A percentile compares a stretch with the other conserved stretches of the same genome.
These are phyloP conservation scores for Ceratocystis albifundus DNA, from an alignment of 2,329 filamentous ascomycete genomes.

Conservation along the genomic window DNA sequence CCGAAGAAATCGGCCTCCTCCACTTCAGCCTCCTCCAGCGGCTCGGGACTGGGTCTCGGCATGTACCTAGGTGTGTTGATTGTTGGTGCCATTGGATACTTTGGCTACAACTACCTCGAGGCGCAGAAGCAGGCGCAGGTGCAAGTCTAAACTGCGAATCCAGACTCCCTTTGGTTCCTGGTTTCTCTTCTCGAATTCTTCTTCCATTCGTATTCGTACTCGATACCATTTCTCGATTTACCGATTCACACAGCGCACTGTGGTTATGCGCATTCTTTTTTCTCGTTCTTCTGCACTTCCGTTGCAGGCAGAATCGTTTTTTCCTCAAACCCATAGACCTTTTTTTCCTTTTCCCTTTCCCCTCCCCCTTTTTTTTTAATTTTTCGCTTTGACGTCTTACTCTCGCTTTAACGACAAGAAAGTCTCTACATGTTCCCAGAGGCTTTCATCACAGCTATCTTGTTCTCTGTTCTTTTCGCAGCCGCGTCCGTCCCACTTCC, in stretches of 20 bases:
- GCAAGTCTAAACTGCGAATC: constrained; percentile 30
- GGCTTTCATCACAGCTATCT: too few species aligned
- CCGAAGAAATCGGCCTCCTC: constrained; percentile 49
- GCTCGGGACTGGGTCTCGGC: constrained; percentile 57
- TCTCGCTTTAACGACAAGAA: too few species aligned
- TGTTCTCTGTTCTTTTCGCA: too few species aligned
- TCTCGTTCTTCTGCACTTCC: background rate
- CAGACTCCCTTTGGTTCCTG: background rate
- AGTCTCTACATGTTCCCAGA: too few species aligned
- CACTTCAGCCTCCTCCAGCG: constrained; percentile 38
- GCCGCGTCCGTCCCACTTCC: too few species aligned
- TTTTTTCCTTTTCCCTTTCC: background rate
- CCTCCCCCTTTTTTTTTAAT: background rate
- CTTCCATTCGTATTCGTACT: background rate
- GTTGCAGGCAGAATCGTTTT: background rate
- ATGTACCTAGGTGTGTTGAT: constrained; percentile 72
- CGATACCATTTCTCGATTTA: too few species aligned
- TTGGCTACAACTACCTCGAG: constrained; percentile 77
- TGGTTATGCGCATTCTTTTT: too few species aligned
- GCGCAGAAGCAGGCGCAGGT: constrained; percentile 28
- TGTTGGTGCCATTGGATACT: constrained; percentile 66
- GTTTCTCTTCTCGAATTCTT: constrained; percentile 1
- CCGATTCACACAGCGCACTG: too few species aligned
- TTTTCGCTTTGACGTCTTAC: background rate
- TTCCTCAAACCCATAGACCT: background rate